Base-by-base conservation (phyloP, 169 alveolate genomes). In the Cryptosporidium tyzzeri region DNA sequence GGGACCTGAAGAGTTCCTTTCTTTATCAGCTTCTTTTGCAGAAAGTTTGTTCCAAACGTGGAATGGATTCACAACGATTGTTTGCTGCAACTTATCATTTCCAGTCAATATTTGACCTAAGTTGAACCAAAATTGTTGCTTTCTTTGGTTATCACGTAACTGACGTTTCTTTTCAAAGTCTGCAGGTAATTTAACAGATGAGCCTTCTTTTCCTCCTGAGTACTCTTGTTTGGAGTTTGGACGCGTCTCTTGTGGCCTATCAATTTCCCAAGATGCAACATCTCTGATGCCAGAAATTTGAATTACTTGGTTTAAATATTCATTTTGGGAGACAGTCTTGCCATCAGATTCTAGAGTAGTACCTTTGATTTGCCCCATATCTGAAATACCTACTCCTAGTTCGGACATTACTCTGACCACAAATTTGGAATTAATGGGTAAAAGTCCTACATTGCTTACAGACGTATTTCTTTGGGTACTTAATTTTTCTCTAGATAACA, bases 241-340 rank as follows among this genome's bases (percentile, higher is more conserved):
- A 14, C 89, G 89, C 39, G 89, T 80, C 62, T 80, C 89, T 44
- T 67, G 71, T 2, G 89, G 89, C 39, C 89, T 59, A 29, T 80
- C 89, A 35, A 80, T 80, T 80, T 80, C 89, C 89, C 89, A 80
- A 62, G 75, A 41, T 50, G 89, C 89, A 21, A 80, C 74, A 39
- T 80, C 89, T 80, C 89, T 80, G 33, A 80, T 39, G 5, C 89
- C 89, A 62, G 75, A 59, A 44, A 80, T 62, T 45, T 44, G 80
- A n/a, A 80, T 80, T 3, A 80, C 44, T 29, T 80, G 69, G 10
- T 61, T 65, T 48, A 80, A 35, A 44, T 80, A 80, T 1, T 62
- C 65, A 26, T 41, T 37, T 9, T 41, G 21, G 8, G 69, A 69
- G 12, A 44, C 51, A 16, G 21, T 23, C 12, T 62, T 44, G 10